Evolutionary conservation across 352 stramenopile species (phyloP).

Genomic region (Globisporangium ultimum): DNA sequence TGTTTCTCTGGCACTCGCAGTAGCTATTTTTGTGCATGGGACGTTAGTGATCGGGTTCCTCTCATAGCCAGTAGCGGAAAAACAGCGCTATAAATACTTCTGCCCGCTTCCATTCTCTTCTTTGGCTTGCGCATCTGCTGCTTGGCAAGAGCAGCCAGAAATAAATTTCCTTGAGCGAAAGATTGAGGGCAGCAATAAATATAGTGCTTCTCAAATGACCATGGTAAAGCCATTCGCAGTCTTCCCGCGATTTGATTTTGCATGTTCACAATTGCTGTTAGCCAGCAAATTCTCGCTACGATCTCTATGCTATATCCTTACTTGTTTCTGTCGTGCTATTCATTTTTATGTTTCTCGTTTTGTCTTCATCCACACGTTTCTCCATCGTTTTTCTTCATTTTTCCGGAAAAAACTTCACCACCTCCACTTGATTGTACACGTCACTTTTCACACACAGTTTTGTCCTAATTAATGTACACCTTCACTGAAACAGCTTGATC

Average conservation of each 20-base stretch:
- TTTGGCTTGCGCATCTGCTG: background rate
- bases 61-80: too few species aligned
- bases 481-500: slow-evolving; percentile 1
- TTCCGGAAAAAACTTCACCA: background rate
- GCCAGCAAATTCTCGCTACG: too few species aligned
- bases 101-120: background rate
- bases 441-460: background rate
- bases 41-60: too few species aligned
- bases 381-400: background rate
- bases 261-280: background rate
- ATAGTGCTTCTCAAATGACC: background rate
- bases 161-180: too few species aligned
- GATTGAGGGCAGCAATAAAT: too few species aligned
- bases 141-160: too few species aligned
- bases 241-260: background rate
- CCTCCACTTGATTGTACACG: slow-evolving; percentile 3
- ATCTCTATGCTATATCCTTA: too few species aligned
- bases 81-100: background rate
- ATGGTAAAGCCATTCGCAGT: too few species aligned
- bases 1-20: background rate
- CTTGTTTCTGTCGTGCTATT: too few species aligned
- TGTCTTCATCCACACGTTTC: background rate
- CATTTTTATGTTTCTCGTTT: too few species aligned
- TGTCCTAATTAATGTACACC: slow-evolving; percentile 13
- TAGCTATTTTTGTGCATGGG: too few species aligned